Evolutionary conservation across 495 filamentous ascomycete genomes (phyloP), one percentile per base, ranked within the genome.

Genomic region (Aspergillus bridgeri): DNA sequence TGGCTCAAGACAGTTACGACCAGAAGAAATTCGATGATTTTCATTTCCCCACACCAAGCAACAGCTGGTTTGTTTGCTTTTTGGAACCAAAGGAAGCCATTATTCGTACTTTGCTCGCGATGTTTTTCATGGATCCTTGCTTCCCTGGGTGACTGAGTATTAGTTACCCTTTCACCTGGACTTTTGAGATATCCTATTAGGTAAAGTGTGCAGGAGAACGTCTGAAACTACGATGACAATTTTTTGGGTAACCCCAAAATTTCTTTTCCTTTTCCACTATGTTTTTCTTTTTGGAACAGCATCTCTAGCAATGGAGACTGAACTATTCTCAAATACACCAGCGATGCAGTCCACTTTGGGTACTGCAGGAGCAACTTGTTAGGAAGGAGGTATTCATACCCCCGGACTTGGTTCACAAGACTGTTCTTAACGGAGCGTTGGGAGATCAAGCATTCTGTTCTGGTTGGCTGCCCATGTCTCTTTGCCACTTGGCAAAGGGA

Each of bases 401-500:
- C 69, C 38, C 46, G 62, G 55, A 60, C 57, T 56, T 70, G 65
- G 55, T 66, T 66, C 53, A 69, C 73, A 75, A 75, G 69, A 69
- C 58, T 75, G 78, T 80, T 76, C 81, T 81, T 84, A 86, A 88
- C 84, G 84, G 84, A 86, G 84, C 84, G 84, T 86, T 89, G 86
- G 86, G 62, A 92, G 82, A 92, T 76, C 62, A 77, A 77, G 70
- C 56, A 64, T 59, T 54, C 49, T 54, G 45, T 62, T 54, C 53
- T 53, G 56, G 54, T 51, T 61, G 60, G 54, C 53, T 61, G 60
- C 65, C 64, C 63, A 59, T 62, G 65, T 68, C 54, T 65, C 58
- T 51, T 62, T 67, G 58, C 68, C 62, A 60, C 63, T 63, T 51
- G 55, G 58, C 49, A 50, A 38, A 54, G 15, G 54, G 62, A 45